Evolutionary conservation across 2,329 filamentous ascomycete species (phyloP), one percentile per base, ranked within the genome.

Genomic region (Monilinia vaccinii-corymbosi): DNA sequence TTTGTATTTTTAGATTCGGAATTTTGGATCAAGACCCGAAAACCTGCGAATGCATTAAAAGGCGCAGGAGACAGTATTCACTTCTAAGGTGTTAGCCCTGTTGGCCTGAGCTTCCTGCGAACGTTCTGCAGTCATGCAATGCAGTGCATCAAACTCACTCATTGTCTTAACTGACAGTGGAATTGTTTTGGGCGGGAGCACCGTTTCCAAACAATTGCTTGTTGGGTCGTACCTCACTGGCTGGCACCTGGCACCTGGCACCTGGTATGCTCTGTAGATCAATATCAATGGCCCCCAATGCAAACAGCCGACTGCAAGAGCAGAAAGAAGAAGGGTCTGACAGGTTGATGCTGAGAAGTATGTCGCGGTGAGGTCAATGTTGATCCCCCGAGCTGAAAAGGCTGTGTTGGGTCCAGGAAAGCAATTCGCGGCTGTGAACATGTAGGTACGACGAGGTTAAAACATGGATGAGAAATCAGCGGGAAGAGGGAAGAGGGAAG

Each of bases 381-480:
- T 9, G 13, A 16, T 32, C 16, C 50, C 28, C 21, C 18, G 18
- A 11, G 38, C 36, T 44, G 42, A 53, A 32, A 13, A n/a, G 18
- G 38, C 13, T 34, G 11, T 34, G 31, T 18, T 45, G 14, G 6
- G 31, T 18, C 16, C n/a, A 36, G 44, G 34, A 36, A 31, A 21
- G 10, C 8, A 18, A 28, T 36, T 13, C 13, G 32, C 25, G 44
- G 44, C 55, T 40, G 44, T 40, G 38, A 18, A 25, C 28, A 57
- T 57, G 56, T 38, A 59, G 56, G 56, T 45, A 46, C 56, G 34
- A 36, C 34, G 23, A 36, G 13, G 38, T 25, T n/a, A 8, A n/a
- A 31, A 49, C 28, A 21, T 16, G 36, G 23, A 56, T 28, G n/a
- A 31, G 38, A 44, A 23, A 18, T 44, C 25, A 23, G 23, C 7